Percentiles rank a stretch among this genome's conserved stretches.
Conservation (phyloP, 768 basidiomycete genomes). For the Lactarius deliciosus region DNA sequence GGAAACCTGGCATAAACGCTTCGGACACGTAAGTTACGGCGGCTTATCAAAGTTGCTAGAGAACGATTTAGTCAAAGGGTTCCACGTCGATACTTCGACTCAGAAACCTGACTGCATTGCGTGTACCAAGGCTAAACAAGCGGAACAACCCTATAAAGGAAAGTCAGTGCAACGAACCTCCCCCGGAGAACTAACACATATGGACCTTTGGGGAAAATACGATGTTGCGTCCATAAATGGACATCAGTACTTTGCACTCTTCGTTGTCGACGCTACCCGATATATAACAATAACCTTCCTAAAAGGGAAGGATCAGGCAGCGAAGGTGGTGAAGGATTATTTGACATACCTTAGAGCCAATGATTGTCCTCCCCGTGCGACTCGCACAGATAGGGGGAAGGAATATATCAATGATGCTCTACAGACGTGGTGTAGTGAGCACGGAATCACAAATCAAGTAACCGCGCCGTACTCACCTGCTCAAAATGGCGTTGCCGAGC, state of each 20-base stretch:
- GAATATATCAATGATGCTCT: too few species aligned
- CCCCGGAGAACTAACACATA: background rate
- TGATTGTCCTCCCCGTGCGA: too few species aligned
- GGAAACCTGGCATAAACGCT: background rate
- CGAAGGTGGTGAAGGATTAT: too few species aligned
- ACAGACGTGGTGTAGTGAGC: too few species aligned
- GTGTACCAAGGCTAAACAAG: background rate
- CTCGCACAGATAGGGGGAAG: too few species aligned
- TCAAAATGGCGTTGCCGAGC: too few species aligned
- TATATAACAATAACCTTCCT: background rate
- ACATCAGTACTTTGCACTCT: background rate
- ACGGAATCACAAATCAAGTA: too few species aligned
- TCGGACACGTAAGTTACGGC: background rate
- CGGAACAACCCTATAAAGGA: background rate
- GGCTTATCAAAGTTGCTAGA: fast-evolving
- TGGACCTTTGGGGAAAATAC: conserved; percentile 4
- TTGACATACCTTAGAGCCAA: too few species aligned
- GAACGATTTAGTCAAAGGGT: fast-evolving
- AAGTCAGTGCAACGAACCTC: fast-evolving
- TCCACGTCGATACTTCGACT: background rate
- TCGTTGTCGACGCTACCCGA: background rate
- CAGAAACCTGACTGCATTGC: background rate
- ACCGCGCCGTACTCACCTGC: too few species aligned
- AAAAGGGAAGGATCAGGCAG: too few species aligned
- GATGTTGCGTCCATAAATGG: background rate